Evolutionary conservation across 306 rosid species (phyloP), one percentile per base, ranked within the genome.

Genomic region (Hylodesmum podocarpum): DNA sequence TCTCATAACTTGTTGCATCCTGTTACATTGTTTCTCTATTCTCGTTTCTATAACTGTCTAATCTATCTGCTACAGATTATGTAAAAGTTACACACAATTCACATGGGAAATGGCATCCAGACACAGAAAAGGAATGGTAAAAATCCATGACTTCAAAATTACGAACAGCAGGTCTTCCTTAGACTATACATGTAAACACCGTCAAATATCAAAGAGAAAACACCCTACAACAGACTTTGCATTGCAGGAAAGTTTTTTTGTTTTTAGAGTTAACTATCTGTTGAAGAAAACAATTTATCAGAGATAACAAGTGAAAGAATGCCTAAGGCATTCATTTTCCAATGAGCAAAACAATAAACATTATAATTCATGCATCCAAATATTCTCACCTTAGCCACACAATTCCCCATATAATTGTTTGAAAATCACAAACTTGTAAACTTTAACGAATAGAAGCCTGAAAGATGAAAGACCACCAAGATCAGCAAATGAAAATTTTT

Each of bases 351-450:
- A 24, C 18, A 43, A 28, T n/a, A 28, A 73, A 77, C 46, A 58
- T 43, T 54, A 63, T 47, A 37, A 70, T 72, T 27, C 61, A 73
- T 9, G 5, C 19, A 31, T 27, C 34, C 51, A 39, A 40, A 27
- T 54, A 37, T 65, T 47, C 91, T 73, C 15, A 95, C 98, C 97
- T 89, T 90, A 80, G 75, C 44, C 51, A 61, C 7, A 41, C 97
- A 95, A 77, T 76, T 71, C 82, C 98, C 98, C 98, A 95, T 95
- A 13, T 80, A 82, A 79, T 49, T 43, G 72, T 66, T 73, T 78
- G 70, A 46, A 72, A 54, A 41, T 74, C 57, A n/a, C 81, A 44
- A 82, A 85, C 71, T 81, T 51, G 57, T 54, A 9, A 76, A 67
- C 63, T 78, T 37, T 2, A 77, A 72, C 33, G 66, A 73, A 66